Conservation (phyloP, 306 rosid species). For the Argentina anserina region DNA sequence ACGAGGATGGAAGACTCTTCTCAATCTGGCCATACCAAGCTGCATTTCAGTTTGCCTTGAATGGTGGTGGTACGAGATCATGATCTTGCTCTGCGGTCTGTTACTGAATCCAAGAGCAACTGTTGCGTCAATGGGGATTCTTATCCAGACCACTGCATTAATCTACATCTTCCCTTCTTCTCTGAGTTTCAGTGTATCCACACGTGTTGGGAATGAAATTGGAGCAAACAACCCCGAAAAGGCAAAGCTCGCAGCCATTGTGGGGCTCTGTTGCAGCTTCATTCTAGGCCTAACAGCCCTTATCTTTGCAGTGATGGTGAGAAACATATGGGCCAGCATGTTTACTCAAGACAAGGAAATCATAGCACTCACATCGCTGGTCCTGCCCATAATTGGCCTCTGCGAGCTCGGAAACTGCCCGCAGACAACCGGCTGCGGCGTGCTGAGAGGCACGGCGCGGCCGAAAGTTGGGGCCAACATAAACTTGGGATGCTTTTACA, state of each 20-base stretch:
- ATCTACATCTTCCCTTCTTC: constrained; percentile 88
- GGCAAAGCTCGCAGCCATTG: constrained; percentile 65
- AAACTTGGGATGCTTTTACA: constrained; percentile 77
- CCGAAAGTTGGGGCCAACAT: constrained; percentile 81
- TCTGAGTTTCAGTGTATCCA: constrained; percentile 78
- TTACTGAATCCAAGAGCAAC: constrained; percentile 58
- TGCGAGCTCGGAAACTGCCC: constrained; percentile 96
- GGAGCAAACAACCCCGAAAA: constrained; percentile 67
- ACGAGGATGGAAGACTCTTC: constrained; percentile 50
- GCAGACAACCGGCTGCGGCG: constrained; percentile 95
- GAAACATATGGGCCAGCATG: constrained; percentile 77
- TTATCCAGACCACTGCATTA: constrained; percentile 80
- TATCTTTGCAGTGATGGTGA: constrained; percentile 51
- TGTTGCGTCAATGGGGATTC: constrained; percentile 89
- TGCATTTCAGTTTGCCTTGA: constrained; percentile 89
- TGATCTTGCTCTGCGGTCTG: constrained; percentile 78
- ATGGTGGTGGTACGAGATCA: constrained; percentile 99
- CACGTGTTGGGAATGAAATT: constrained; percentile 76
- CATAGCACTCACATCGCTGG: constrained; percentile 54
- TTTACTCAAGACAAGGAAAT: constrained; percentile 70
- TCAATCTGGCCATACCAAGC: constrained; percentile 73
- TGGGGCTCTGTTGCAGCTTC: constrained; percentile 67
- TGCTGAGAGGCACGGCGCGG: constrained; percentile 84
- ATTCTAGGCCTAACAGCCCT: constrained; percentile 56
- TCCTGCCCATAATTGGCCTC: constrained; percentile 79